These are phyloP conservation scores for Kondoa subrosea DNA, from an alignment of 768 basidiomycete species.

Conservation along the genomic window DNA sequence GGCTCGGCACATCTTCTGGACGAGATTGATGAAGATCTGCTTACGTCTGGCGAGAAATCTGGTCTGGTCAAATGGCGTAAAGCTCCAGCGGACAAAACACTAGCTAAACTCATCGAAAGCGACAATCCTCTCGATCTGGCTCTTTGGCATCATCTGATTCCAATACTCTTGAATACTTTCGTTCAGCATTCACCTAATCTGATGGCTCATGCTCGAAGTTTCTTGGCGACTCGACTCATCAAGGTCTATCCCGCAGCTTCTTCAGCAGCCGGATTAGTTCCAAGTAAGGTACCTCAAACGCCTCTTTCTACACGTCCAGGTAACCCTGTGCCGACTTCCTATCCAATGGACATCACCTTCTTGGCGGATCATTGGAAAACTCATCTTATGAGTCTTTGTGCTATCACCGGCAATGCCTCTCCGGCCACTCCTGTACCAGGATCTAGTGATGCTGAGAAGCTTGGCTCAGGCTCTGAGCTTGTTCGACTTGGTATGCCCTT, in stretches of 20 bases:
- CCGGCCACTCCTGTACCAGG: constrained; percentile 44
- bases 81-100: not conserved
- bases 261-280: constrained; percentile 8
- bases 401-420: constrained; percentile 56
- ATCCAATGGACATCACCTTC: constrained; percentile 25
- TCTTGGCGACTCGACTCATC: constrained; percentile 9
- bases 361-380: constrained; percentile 32
- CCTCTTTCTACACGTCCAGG: constrained; percentile 61
- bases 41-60: not conserved
- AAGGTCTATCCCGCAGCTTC: not conserved
- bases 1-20: not conserved
- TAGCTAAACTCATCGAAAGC: constrained; percentile 6
- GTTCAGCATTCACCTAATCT: constrained; percentile 8
- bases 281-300: constrained; percentile 2
- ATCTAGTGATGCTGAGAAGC: constrained; percentile 64
- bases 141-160: constrained; percentile 15
- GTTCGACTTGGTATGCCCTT: constrained; percentile 56
- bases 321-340: not conserved
- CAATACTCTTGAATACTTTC: constrained; percentile 36
- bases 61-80: not conserved
- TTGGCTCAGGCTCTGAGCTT: constrained; percentile 68
- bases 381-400: constrained; percentile 55
- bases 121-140: constrained; percentile 10
- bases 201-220: not conserved
- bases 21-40: constrained; percentile 5